Base-by-base conservation (phyloP, 2,329 filamentous ascomycete genomes). In the Neonectria ditissima region DNA sequence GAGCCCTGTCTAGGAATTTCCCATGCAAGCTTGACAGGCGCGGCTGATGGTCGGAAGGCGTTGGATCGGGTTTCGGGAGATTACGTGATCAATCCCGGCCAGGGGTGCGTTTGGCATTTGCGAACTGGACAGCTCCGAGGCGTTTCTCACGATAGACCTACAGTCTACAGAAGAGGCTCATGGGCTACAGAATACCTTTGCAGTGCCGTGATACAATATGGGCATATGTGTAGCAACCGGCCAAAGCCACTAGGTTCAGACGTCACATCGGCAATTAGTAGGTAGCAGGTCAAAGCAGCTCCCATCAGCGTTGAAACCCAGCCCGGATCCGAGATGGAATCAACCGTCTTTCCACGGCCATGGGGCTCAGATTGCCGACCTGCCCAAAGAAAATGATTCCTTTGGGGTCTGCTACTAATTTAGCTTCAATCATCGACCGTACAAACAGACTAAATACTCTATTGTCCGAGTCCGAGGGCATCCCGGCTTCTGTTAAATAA, bases 1-100 rank as follows among this genome's bases (percentile, higher is more conserved):
- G 52, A 69, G 67, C 62, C 62, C 50, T 67, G 62, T 59, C 59
- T 43, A 63, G 59, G 63, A 67, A 70, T 65, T 69, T 64, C 55
- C 65, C 58, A 56, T 53, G 47, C 45, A 5, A 65, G 20, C 45
- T 39, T 48, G 45, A 20, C 32, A 55, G 30, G 55, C 16, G 30
- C 48, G 51, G 41, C 43, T 55, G 52, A 55, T 66, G 52, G 50
- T 51, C 51, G 56, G 44, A 39, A 43, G 48, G 39, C 26, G 43
- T 26, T 37, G 43, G 11, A 24, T 30, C 59, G 56, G 60, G 32
- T 44, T 63, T 65, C 47, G 55, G 56, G 26, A 34, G 63, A 57
- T 66, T 66, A 66, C 52, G 63, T 66, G 52, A 66, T 54, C 63
- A 45, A 39, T 39, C 24, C 58, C 54, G 67, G 56, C 43, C 37